These are phyloP conservation scores for Paraconiothyrium sp. DNA, from an alignment of 2,329 filamentous ascomycete genomes.

Conservation along the genomic window DNA sequence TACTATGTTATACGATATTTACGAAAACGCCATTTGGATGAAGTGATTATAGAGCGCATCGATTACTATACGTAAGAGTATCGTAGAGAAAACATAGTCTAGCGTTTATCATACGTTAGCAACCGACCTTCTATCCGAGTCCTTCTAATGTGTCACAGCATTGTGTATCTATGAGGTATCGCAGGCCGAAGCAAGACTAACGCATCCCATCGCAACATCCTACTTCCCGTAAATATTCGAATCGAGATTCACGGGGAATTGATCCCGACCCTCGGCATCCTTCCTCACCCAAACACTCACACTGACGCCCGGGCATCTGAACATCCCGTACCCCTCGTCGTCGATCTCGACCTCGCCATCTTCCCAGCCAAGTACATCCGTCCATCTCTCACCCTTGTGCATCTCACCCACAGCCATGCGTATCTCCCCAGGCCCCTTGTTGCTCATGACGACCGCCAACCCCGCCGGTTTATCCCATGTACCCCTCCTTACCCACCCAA, in stretches of 20 bases:
- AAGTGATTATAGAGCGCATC: too few relatives aligned
- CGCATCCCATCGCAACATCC: background rate
- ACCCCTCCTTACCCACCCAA: slow-evolving; percentile 68
- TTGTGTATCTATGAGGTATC: too few relatives aligned
- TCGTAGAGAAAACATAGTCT: too few relatives aligned
- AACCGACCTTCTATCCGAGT: too few relatives aligned
- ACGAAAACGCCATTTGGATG: too few relatives aligned
- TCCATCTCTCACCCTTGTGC: slow-evolving; percentile 70
- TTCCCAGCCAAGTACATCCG: slow-evolving; percentile 67
- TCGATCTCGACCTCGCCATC: slow-evolving; percentile 67
- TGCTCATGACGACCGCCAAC: slow-evolving; percentile 63
- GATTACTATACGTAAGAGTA: too few relatives aligned
- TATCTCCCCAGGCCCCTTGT: slow-evolving; percentile 54
- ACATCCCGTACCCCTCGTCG: slow-evolving; percentile 66
- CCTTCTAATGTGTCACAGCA: too few relatives aligned
- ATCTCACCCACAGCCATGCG: slow-evolving; percentile 69
- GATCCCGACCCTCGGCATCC: slow-evolving; percentile 59
- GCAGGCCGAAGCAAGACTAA: too few relatives aligned
- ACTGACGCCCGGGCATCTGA: slow-evolving; percentile 59
- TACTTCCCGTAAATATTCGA: slow-evolving; percentile 35
- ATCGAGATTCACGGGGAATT: slow-evolving; percentile 48
- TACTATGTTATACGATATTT: too few relatives aligned
- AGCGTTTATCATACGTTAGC: too few relatives aligned
- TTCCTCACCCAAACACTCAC: slow-evolving; percentile 70
- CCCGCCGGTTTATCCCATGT: slow-evolving; percentile 60